Evolutionary conservation across 2,329 filamentous ascomycete species (phyloP).

Genomic region (Aspergillus tubingensis): DNA sequence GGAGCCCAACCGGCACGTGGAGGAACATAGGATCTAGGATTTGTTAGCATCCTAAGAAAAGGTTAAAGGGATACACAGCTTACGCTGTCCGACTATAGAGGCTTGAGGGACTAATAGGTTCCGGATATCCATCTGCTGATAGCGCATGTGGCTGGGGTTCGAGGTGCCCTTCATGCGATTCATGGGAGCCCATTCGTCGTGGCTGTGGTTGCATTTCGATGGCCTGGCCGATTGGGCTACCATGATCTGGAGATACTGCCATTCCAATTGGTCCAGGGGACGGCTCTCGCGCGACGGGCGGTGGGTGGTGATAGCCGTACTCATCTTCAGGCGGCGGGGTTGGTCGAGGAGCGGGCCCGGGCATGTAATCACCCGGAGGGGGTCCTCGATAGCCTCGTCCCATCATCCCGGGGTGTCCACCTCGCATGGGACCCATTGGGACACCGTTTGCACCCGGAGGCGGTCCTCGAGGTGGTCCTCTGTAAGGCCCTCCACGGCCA

Average conservation of each 20-base stretch:
- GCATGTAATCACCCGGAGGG: conserved; percentile 56
- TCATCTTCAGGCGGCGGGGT: conserved; percentile 30
- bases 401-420: conserved; percentile 45
- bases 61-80: conserved; percentile 39
- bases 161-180: conserved; percentile 38
- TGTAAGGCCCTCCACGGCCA: conserved; percentile 45
- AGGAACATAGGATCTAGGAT: conserved; percentile 43
- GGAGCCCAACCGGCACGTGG: conserved; percentile 47
- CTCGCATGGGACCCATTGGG: conserved; percentile 38
- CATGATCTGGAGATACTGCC: conserved; percentile 39
- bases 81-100: conserved; percentile 74
- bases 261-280: conserved; percentile 39
- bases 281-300: conserved; percentile 29
- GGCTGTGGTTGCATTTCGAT: conserved; percentile 78
- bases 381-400: conserved; percentile 44
- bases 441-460: conserved; percentile 48
- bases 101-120: conserved; percentile 64
- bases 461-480: conserved; percentile 33
- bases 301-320: conserved; percentile 29
- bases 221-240: conserved; percentile 59
- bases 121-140: conserved; percentile 28
- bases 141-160: conserved; percentile 28
- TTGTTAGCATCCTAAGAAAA: conserved; percentile 18
- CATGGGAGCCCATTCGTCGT: conserved; percentile 41
- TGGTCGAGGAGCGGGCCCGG: conserved; percentile 32